These are phyloP conservation scores for Podila epicladia DNA, from an alignment of 192 early-diverging fungal genomes.

Conservation along the genomic window DNA sequence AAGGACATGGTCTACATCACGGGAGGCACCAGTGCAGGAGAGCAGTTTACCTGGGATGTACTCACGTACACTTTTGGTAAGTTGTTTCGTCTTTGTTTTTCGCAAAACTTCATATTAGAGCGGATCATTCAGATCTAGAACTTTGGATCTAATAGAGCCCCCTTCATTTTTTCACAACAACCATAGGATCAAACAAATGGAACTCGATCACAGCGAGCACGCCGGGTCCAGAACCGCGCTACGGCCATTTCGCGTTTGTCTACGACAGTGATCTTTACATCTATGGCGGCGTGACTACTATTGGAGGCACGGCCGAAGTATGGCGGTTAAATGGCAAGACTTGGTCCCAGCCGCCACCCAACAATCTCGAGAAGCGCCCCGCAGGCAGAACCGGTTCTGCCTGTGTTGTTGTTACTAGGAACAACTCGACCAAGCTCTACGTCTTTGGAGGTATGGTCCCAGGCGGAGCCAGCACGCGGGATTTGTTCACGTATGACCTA, in stretches of 20 bases:
- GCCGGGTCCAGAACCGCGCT: conserved; percentile 16
- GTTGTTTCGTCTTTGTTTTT: background rate
- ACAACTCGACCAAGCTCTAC: conserved; percentile 13
- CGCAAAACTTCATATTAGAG: too few species aligned
- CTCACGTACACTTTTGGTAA: conserved; percentile 34
- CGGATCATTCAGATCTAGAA: too few species aligned
- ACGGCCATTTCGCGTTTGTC: conserved; percentile 44
- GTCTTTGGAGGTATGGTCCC: conserved; percentile 33
- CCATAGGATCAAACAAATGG: conserved; percentile 40
- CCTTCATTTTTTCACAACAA: background rate
- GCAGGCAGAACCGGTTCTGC: conserved; percentile 4
- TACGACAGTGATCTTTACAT: conserved; percentile 28
- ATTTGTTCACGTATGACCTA: conserved; percentile 20
- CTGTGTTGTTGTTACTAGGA: conserved; percentile 14
- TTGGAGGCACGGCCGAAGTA: conserved; percentile 15
- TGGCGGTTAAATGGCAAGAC: conserved; percentile 35
- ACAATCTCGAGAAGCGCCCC: conserved; percentile 4
- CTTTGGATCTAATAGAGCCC: too few species aligned
- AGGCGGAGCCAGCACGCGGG: conserved; percentile 13
- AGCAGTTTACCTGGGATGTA: background rate
- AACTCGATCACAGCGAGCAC: background rate
- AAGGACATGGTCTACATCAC: conserved; percentile 47
- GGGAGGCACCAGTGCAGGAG: conserved; percentile 25
- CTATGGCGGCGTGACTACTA: conserved; percentile 30
- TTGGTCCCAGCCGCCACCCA: conserved; percentile 7